A percentile compares a stretch with the other conserved stretches of the same genome.
Conservation (phyloP, 306 rosid genomes). For the Medicago arabica region DNA sequence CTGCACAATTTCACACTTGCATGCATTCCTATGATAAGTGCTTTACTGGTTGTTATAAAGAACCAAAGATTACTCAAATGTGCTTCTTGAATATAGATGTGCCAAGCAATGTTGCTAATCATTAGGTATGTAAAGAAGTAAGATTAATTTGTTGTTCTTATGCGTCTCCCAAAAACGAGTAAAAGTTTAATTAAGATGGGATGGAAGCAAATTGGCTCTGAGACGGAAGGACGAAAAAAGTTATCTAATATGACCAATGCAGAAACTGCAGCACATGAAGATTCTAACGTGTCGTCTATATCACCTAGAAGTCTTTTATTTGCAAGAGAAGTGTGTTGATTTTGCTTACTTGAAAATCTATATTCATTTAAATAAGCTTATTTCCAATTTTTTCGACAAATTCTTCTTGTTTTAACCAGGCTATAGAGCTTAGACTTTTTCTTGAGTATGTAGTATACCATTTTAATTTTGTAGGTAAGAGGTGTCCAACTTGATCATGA, state of each 20-base stretch:
- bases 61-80: constrained; percentile 55
- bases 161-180: constrained; percentile 60
- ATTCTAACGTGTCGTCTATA: constrained; percentile 41
- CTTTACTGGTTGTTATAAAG: constrained; percentile 64
- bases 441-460: neutral
- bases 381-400: neutral
- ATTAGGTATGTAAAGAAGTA: constrained; percentile 48
- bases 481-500: constrained; percentile 19
- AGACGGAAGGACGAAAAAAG: constrained; percentile 63
- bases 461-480: constrained; percentile 11
- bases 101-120: constrained; percentile 64
- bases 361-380: neutral
- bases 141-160: constrained; percentile 27
- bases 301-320: constrained; percentile 42
- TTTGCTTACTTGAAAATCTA: constrained; percentile 2
- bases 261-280: constrained; percentile 16
- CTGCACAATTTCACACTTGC: constrained; percentile 67
- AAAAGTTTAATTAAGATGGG: constrained; percentile 58
- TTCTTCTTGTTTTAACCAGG: neutral
- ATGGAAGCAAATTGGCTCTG: constrained; percentile 69
- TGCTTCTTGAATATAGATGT: constrained; percentile 82
- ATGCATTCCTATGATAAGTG: constrained; percentile 74
- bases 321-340: constrained; percentile 21
- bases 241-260: constrained; percentile 61
- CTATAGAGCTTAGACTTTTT: neutral